phyloP scores from a whole-genome alignment of 2,329 filamentous ascomycete species.

The Diaporthe sp. region DNA sequence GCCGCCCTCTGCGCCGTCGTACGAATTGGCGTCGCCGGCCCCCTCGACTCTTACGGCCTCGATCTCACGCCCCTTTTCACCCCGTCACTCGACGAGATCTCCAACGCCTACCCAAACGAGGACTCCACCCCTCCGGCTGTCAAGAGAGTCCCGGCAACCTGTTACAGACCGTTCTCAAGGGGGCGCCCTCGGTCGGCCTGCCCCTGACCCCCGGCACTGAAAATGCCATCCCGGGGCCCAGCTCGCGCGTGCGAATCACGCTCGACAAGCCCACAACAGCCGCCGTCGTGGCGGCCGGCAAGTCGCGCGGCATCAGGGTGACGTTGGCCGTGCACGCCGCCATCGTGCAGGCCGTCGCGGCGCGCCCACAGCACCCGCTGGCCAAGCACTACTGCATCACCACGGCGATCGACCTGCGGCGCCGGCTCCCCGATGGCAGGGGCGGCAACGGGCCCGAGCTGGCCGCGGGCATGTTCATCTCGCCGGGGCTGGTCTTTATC shows the following conservation, averaged over 20 bases:
- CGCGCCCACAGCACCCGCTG: constrained; percentile 9
- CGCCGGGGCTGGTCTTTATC: constrained; percentile 7
- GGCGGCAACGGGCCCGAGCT: background rate
- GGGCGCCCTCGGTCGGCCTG: constrained; percentile 4
- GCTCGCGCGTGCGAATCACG: background rate
- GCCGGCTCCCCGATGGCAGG: background rate
- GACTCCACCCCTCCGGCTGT: background rate
- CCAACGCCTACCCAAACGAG: background rate
- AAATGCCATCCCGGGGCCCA: constrained; percentile 4
- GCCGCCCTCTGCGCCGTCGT: background rate
- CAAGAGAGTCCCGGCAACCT: constrained; percentile 6
- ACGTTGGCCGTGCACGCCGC: constrained; percentile 13
- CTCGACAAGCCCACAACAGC: background rate
- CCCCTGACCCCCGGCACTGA: background rate
- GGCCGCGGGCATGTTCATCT: constrained; percentile 18
- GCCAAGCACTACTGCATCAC: constrained; percentile 15
- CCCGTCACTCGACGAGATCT: constrained; percentile 18
- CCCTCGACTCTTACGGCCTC: background rate
- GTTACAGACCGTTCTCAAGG: background rate
- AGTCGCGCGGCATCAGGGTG: background rate
- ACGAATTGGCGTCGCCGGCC: background rate
- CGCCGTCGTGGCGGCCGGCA: background rate
- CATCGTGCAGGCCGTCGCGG: constrained; percentile 3
- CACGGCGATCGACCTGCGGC: background rate
- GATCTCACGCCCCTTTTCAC: background rate